These are phyloP conservation scores for Mycogone perniciosa DNA, from an alignment of 2,329 filamentous ascomycete genomes.

Conservation along the genomic window DNA sequence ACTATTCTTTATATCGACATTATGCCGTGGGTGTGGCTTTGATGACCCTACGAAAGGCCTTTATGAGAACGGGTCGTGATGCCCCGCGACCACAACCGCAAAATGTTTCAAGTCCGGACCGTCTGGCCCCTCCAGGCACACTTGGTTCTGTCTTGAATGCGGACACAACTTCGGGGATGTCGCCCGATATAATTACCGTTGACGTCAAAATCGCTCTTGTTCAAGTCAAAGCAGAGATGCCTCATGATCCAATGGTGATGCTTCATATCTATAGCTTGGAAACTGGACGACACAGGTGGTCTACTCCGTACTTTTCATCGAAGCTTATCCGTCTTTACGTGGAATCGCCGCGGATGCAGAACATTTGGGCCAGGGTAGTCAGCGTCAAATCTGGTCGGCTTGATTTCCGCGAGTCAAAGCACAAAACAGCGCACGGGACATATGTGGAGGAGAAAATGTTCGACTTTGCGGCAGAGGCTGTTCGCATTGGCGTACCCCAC, in stretches of 20 bases:
- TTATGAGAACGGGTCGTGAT: constrained; percentile 48
- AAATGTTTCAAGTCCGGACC: constrained; percentile 24
- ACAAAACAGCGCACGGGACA: constrained; percentile 54
- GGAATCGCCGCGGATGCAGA: constrained; percentile 73
- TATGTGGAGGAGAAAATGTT: constrained; percentile 71
- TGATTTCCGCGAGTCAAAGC: constrained; percentile 71
- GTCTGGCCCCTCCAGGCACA: constrained; percentile 33
- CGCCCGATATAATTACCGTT: constrained; percentile 65
- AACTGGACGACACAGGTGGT: constrained; percentile 79
- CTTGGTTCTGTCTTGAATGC: constrained; percentile 21
- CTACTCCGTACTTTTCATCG: constrained; percentile 71
- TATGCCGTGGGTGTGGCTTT: constrained; percentile 81
- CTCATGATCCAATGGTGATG: constrained; percentile 85
- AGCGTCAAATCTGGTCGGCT: constrained; percentile 76
- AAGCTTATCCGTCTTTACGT: constrained; percentile 80
- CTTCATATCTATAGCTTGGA: constrained; percentile 80
- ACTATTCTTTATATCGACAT: constrained; percentile 91
- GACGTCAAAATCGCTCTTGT: constrained; percentile 77
- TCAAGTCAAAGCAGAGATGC: constrained; percentile 84
- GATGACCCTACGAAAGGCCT: constrained; percentile 66
- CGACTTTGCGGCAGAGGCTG: constrained; percentile 77
- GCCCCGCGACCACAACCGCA: constrained; percentile 27
- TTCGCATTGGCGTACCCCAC: constrained; percentile 82
- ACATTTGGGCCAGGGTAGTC: constrained; percentile 79
- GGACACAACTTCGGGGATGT: constrained; percentile 27